These are phyloP conservation scores for Trypanosoma cruzi DNA, from an alignment of 208 protist genomes.

Conservation along the genomic window DNA sequence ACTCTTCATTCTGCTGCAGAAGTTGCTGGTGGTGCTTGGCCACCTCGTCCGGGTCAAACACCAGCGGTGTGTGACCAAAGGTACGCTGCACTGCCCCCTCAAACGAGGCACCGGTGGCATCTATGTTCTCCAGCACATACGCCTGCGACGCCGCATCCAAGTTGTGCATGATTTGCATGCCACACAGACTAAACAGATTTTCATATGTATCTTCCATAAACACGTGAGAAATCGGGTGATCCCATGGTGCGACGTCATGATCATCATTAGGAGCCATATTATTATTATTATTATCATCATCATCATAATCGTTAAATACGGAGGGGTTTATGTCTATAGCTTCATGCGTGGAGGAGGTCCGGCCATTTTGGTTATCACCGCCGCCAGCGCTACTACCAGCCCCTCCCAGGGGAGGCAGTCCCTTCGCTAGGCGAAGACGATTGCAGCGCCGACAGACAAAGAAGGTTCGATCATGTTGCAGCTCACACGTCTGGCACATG, in stretches of 20 bases:
- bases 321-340: neutral
- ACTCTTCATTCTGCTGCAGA: neutral
- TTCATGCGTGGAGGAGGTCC: neutral
- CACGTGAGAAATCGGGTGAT: conserved; percentile 70
- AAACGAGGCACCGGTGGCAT: conserved; percentile 8
- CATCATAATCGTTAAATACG: neutral
- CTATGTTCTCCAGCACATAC: conserved; percentile 37
- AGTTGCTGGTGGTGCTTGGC: conserved; percentile 25
- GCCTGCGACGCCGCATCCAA: conserved; percentile 38
- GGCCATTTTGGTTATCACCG: neutral
- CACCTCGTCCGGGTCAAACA: conserved; percentile 23
- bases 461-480: conserved; percentile 51
- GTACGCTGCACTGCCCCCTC: conserved; percentile 8
- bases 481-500: conserved; percentile 84
- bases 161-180: conserved; percentile 66
- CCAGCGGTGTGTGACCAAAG: conserved; percentile 18
- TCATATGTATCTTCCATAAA: conserved; percentile 87
- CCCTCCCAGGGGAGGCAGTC: conserved; percentile 10
- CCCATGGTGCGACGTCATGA: conserved; percentile 26
- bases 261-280: conserved; percentile 1
- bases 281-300: neutral
- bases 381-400: neutral
- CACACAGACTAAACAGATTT: conserved; percentile 65
- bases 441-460: conserved; percentile 81
- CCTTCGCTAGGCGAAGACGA: conserved; percentile 35